Conservation (phyloP, 2,329 filamentous ascomycete genomes). For the Stromatinia cepivora region DNA sequence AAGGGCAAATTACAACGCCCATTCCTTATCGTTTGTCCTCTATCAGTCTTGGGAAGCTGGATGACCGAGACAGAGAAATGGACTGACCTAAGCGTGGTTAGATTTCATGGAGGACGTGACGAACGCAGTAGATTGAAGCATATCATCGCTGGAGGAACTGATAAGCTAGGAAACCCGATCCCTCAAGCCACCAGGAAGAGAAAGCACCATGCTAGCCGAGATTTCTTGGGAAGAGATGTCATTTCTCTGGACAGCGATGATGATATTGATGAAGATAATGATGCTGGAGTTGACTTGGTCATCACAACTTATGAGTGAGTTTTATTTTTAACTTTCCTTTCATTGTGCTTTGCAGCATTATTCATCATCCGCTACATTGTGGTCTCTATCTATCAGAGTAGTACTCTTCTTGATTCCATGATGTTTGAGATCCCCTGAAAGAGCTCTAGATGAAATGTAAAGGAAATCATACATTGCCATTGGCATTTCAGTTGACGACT, state of each 20-base stretch:
- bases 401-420: not conserved
- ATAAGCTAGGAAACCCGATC: slow-evolving; percentile 46
- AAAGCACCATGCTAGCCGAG: slow-evolving; percentile 26
- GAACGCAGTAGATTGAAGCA: slow-evolving; percentile 50
- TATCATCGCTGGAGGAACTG: slow-evolving; percentile 48
- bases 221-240: slow-evolving; percentile 22
- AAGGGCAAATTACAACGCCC: slow-evolving; percentile 45
- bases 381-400: not conserved
- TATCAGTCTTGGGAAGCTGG: slow-evolving; percentile 53
- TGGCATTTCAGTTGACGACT: too few relatives aligned
- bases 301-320: slow-evolving; percentile 51
- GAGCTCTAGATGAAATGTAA: too few relatives aligned
- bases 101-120: slow-evolving; percentile 49
- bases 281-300: slow-evolving; percentile 45
- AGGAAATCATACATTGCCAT: too few relatives aligned
- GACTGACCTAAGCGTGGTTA: slow-evolving; percentile 48
- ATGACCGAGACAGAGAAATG: slow-evolving; percentile 49
- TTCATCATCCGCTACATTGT: not conserved
- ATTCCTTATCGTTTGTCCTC: slow-evolving; percentile 51
- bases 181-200: slow-evolving; percentile 35
- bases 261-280: slow-evolving; percentile 38
- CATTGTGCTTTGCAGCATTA: not conserved
- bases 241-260: slow-evolving; percentile 36
- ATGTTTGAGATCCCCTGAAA: too few relatives aligned
- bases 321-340: not conserved